Evolutionary conservation across 768 basidiomycete genomes (phyloP).

Genomic region (Tricholoma hemisulphureum): DNA sequence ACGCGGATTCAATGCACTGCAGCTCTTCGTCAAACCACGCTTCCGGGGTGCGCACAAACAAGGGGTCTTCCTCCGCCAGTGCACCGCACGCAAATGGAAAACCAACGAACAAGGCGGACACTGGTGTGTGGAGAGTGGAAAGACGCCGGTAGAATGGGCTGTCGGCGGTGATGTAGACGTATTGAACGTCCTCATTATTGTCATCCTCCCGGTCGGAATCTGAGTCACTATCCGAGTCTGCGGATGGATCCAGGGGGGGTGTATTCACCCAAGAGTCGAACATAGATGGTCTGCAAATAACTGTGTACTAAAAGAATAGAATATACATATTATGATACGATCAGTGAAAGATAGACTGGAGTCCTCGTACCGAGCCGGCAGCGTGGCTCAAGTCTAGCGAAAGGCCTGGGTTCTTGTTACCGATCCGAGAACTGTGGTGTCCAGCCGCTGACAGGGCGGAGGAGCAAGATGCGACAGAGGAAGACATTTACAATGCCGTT

Average conservation of each 20-base stretch:
- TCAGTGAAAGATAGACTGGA: neutral
- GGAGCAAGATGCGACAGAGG: constrained; percentile 11
- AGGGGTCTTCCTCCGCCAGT: constrained; percentile 20
- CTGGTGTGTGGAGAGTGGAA: constrained; percentile 24
- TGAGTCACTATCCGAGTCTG: constrained; percentile 14
- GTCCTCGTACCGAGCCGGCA: neutral
- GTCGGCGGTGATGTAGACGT: constrained; percentile 36
- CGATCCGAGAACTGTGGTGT: neutral
- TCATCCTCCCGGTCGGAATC: constrained; percentile 11
- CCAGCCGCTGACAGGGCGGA: neutral
- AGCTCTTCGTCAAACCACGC: constrained; percentile 9
- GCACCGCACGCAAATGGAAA: constrained; percentile 24
- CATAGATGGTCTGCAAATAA: constrained; percentile 4
- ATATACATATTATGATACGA: neutral
- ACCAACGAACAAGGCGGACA: constrained; percentile 28
- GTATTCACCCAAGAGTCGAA: constrained; percentile 13
- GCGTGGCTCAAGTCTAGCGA: constrained; percentile 3
- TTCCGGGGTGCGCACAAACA: constrained; percentile 9
- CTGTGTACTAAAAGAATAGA: constrained; percentile 1
- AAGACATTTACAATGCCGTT: constrained; percentile 12
- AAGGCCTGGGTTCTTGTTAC: constrained; percentile 18
- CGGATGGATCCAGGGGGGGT: constrained; percentile 13
- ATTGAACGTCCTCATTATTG: constrained; percentile 30
- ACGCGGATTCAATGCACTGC: neutral
- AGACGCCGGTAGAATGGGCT: constrained; percentile 39